These are phyloP conservation scores for Artemisia argyi DNA, from an alignment of 129 eudicot species.

Conservation along the genomic window DNA sequence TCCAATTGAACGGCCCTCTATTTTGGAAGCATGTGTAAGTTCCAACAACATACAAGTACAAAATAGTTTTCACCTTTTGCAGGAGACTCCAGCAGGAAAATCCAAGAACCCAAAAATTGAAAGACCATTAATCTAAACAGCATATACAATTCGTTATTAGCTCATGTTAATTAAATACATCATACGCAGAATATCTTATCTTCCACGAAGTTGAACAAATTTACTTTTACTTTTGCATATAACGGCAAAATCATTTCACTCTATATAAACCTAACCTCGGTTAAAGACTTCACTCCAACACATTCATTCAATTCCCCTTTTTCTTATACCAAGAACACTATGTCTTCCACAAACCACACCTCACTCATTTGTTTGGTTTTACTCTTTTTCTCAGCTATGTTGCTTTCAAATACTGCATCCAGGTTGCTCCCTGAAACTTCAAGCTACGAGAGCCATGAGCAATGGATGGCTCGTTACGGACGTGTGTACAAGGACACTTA, in stretches of 20 bases:
- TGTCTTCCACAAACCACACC: slow-evolving; percentile 20
- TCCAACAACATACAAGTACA: background rate
- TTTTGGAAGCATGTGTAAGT: background rate
- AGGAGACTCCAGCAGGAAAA: background rate
- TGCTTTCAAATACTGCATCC: slow-evolving; percentile 17
- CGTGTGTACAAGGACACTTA: slow-evolving; percentile 34
- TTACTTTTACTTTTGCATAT: background rate
- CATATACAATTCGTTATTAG: background rate
- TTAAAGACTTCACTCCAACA: background rate
- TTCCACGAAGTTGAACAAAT: slow-evolving; percentile 1
- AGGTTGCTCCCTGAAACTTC: slow-evolving; percentile 27
- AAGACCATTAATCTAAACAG: background rate
- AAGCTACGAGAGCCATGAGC: slow-evolving; percentile 30
- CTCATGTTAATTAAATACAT: background rate
- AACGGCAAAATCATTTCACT: background rate
- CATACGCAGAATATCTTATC: slow-evolving; percentile 1
- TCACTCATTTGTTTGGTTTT: slow-evolving; percentile 18
- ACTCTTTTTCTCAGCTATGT: slow-evolving; percentile 20
- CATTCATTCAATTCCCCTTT: background rate
- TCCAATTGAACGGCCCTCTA: too few species aligned
- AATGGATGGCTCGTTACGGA: slow-evolving; percentile 43
- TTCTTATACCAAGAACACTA: slow-evolving; percentile 33
- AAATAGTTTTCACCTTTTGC: background rate
- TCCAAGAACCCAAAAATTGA: background rate
- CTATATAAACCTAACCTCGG: slow-evolving; percentile 13